Evolutionary conservation across 179 eudicot genomes (phyloP).

Genomic region (Silene vulgaris): DNA sequence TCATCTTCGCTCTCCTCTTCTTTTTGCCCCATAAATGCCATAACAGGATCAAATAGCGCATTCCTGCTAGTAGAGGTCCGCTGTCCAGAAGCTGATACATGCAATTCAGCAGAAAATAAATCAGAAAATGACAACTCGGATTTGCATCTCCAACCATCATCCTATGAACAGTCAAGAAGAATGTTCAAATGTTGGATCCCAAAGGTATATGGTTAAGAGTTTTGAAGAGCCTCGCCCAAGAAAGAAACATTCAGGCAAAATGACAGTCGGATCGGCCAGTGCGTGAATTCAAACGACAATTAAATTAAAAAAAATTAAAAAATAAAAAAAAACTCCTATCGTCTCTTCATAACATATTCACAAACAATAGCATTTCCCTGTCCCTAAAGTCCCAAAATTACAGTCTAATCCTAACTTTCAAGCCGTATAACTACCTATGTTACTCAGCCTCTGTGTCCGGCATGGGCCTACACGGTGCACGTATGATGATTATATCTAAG

Average conservation of each 20-base stretch:
- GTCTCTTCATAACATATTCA: not conserved
- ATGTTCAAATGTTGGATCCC: too few relatives aligned
- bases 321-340: too few relatives aligned
- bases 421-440: not conserved
- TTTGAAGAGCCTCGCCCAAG: not conserved
- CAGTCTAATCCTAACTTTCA: not conserved
- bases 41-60: slow-evolving; percentile 54
- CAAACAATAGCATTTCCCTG: slow-evolving; percentile 3
- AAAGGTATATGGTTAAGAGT: not conserved
- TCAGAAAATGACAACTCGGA: slow-evolving; percentile 7
- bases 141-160: not conserved
- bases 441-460: not conserved
- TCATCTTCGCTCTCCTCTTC: slow-evolving; percentile 41
- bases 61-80: slow-evolving; percentile 59
- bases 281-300: not conserved
- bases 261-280: not conserved
- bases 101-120: slow-evolving; percentile 12
- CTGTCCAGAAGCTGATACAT: slow-evolving; percentile 45
- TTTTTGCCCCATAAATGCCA: slow-evolving; percentile 64
- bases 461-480: not conserved
- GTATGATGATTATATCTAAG: not conserved
- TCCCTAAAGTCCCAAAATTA: not conserved
- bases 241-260: not conserved
- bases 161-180: not conserved
- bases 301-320: not conserved